Conservation (phyloP, 164 flowering plant species). For the Aristolochia fimbriata region DNA sequence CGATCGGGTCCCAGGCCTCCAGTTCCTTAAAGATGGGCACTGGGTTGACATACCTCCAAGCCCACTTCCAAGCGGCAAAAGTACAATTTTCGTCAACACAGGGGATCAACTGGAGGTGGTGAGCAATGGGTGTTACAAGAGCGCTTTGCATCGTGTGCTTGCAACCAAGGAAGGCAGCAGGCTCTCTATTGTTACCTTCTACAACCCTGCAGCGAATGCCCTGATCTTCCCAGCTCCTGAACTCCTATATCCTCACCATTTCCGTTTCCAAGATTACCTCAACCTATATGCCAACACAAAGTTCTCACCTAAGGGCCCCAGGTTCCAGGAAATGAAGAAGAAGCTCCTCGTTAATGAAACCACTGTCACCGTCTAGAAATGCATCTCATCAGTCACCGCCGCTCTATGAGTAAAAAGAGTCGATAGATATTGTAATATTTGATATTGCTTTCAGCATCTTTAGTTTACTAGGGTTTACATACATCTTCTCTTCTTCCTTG, state of each 20-base stretch:
- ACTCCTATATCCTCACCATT: conserved; percentile 40
- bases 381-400: background rate
- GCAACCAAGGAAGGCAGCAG: conserved; percentile 54
- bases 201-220: conserved; percentile 72
- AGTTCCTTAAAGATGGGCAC: conserved; percentile 55
- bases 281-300: conserved; percentile 49
- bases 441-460: too few relatives aligned
- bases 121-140: conserved; percentile 63
- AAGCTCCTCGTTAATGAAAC: conserved; percentile 14
- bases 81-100: conserved; percentile 52
- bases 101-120: conserved; percentile 71
- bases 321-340: conserved; percentile 56
- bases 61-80: conserved; percentile 26
- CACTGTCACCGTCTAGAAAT: conserved; percentile 1
- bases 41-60: conserved; percentile 64
- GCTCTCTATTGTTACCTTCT: conserved; percentile 77
- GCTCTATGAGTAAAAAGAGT: background rate
- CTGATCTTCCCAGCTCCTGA: conserved; percentile 53
- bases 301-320: conserved; percentile 47
- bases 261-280: conserved; percentile 56
- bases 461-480: too few relatives aligned
- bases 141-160: conserved; percentile 56
- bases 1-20: conserved; percentile 68
- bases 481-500: too few relatives aligned
- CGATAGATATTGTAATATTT: too few relatives aligned